These are phyloP conservation scores for Aphanoascus verrucosus DNA, from an alignment of 2,329 filamentous ascomycete species.

Conservation along the genomic window DNA sequence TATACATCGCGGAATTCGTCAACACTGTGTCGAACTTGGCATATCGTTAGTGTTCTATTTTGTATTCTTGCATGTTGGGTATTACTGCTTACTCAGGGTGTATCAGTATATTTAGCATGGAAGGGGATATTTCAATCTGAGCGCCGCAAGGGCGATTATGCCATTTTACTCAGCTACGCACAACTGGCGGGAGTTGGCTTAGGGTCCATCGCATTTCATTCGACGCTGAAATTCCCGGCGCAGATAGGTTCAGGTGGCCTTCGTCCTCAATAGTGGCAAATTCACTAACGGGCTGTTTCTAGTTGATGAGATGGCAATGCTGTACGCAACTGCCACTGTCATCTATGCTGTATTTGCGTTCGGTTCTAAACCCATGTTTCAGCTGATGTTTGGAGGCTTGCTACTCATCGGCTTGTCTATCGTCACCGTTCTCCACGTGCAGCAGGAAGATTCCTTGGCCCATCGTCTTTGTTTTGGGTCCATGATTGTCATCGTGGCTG, in stretches of 20 bases:
- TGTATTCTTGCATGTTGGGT: background rate
- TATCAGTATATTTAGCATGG: conserved; percentile 2
- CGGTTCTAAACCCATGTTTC: background rate
- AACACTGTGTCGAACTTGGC: background rate
- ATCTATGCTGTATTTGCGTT: conserved; percentile 4
- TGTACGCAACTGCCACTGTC: conserved; percentile 2
- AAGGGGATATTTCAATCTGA: background rate
- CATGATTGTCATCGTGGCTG: background rate
- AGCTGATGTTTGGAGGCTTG: background rate
- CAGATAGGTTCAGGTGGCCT: background rate
- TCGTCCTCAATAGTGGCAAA: background rate
- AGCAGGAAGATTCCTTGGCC: background rate
- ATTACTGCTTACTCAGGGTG: background rate
- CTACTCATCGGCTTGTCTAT: background rate
- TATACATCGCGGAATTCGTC: conserved; percentile 4
- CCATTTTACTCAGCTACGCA: background rate
- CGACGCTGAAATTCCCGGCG: background rate
- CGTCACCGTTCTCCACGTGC: background rate
- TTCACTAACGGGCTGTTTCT: background rate
- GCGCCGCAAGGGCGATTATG: background rate
- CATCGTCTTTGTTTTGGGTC: conserved; percentile 2
- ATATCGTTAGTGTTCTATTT: background rate
- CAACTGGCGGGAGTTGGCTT: background rate
- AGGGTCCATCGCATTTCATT: conserved; percentile 2
- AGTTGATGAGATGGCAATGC: conserved; percentile 7